phyloP scores from a whole-genome alignment of 352 stramenopile genomes.

The Hyaloperonospora brassicae region DNA sequence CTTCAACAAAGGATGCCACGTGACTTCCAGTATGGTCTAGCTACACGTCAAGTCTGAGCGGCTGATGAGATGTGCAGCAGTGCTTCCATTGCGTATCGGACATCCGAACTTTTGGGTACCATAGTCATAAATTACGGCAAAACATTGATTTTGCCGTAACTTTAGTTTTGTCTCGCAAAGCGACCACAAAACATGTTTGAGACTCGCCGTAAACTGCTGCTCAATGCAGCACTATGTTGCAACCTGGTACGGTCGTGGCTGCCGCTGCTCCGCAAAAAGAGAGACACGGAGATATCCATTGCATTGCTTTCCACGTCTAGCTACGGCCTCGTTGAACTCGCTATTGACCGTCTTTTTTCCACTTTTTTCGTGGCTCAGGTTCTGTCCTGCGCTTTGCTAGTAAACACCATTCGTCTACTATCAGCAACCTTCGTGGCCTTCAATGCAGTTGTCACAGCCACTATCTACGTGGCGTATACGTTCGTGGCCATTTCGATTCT shows the following conservation, averaged over 20 bases:
- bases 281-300: not conserved
- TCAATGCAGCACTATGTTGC: slow-evolving; percentile 47
- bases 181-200: slow-evolving; percentile 32
- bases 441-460: slow-evolving; percentile 51
- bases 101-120: too few species aligned
- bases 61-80: too few species aligned
- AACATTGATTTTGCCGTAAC: too few species aligned
- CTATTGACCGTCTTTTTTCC: not conserved
- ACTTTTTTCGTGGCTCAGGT: slow-evolving; percentile 24
- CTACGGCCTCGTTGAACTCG: slow-evolving; percentile 1
- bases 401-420: slow-evolving; percentile 65
- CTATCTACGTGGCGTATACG: slow-evolving; percentile 56
- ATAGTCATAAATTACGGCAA: too few species aligned
- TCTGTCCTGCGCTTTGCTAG: slow-evolving; percentile 47
- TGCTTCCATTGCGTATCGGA: too few species aligned
- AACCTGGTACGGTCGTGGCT: slow-evolving; percentile 49
- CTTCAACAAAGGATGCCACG: too few species aligned
- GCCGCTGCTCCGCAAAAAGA: not conserved
- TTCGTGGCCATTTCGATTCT: slow-evolving; percentile 69
- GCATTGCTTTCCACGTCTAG: slow-evolving; percentile 7
- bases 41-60: too few species aligned
- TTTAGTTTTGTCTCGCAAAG: too few species aligned
- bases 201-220: slow-evolving; percentile 54
- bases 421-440: slow-evolving; percentile 66
- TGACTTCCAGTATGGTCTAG: too few species aligned